phyloP scores from a whole-genome alignment of 1,284 basidiomycete genomes.

The Leucocoprinus gongylophorus region DNA sequence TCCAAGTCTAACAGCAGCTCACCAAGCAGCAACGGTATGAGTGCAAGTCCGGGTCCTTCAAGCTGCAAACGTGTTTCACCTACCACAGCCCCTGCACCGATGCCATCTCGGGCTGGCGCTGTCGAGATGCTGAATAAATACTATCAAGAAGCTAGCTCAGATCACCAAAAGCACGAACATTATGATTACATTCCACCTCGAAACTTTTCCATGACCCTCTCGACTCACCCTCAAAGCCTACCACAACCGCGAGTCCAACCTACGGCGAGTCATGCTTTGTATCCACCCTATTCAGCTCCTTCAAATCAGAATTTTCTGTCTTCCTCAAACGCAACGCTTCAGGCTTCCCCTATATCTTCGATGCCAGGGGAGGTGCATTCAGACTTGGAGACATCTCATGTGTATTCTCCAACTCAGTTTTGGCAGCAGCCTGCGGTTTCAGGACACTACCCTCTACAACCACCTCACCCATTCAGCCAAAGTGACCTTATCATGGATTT shows the following conservation, averaged over 20 bases:
- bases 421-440: neutral
- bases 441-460: neutral
- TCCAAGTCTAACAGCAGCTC: conserved; percentile 26
- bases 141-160: conserved; percentile 11
- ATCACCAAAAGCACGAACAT: conserved; percentile 3
- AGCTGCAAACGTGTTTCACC: conserved; percentile 17
- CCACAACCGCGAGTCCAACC: neutral
- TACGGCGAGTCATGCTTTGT: neutral
- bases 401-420: neutral
- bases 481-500: neutral
- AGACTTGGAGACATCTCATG: neutral
- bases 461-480: neutral
- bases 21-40: conserved; percentile 12
- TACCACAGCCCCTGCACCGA: conserved; percentile 17
- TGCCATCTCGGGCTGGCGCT: conserved; percentile 16
- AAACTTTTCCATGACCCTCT: neutral
- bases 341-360: neutral
- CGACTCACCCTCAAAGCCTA: conserved; percentile 1
- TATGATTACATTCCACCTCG: conserved; percentile 3
- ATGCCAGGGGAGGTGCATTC: neutral
- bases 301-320: neutral
- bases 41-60: neutral
- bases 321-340: neutral
- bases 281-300: neutral
- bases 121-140: conserved; percentile 23